phyloP scores from a whole-genome alignment of 2,329 filamentous ascomycete genomes.

The Blastomyces silverae region DNA sequence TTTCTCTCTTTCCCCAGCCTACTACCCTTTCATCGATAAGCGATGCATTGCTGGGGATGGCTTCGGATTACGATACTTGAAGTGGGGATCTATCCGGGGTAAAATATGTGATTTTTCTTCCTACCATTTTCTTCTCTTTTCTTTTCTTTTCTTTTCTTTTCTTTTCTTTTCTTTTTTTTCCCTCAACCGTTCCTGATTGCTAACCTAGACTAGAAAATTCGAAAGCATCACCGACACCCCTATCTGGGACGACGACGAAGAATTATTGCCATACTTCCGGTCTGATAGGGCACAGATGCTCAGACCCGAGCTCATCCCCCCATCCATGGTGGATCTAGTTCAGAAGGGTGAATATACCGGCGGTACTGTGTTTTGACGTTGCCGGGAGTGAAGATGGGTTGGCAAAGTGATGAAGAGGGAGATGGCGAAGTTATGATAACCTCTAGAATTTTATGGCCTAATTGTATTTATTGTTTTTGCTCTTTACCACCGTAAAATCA shows the following conservation, averaged over 20 bases:
- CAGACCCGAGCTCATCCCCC: constrained; percentile 25
- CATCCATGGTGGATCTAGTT: constrained; percentile 27
- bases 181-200: neutral
- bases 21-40: neutral
- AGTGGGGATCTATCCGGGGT: no score
- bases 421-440: constrained; percentile 2
- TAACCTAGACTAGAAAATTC: neutral
- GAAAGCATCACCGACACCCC: constrained; percentile 26
- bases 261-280: neutral
- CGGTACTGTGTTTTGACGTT: constrained; percentile 19
- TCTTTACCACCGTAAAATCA: neutral
- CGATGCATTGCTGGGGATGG: neutral
- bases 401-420: constrained; percentile 1
- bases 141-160: no score
- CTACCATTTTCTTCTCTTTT: no score
- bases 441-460: neutral
- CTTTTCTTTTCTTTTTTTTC: neutral
- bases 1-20: neutral
- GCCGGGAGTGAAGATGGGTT: neutral
- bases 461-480: neutral
- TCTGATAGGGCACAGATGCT: constrained; percentile 11
- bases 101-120: constrained; percentile 14
- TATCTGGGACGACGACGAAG: constrained; percentile 24
- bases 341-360: constrained; percentile 22
- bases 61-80: no score